These are phyloP conservation scores for Rhytidiadelphus loreus DNA, from an alignment of 225 moss, liverwort and hornwort species.

Conservation along the genomic window DNA sequence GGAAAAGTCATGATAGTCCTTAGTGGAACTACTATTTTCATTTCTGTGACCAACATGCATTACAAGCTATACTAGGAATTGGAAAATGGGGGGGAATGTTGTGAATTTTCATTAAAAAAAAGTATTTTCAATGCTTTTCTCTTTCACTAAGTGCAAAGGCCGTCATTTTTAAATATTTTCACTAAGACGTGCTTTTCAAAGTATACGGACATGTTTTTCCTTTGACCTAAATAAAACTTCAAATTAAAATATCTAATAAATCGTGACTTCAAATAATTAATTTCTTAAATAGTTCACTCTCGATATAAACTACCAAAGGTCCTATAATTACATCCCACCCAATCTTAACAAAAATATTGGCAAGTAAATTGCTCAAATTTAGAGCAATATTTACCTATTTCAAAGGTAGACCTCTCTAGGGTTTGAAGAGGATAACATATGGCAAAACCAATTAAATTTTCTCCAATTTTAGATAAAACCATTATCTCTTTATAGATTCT, in stretches of 20 bases:
- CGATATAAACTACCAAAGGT: neutral
- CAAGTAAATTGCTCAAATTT: neutral
- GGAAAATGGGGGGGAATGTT: neutral
- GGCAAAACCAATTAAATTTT: accelerated
- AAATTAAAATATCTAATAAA: neutral
- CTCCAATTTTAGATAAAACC: neutral
- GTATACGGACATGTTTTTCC: neutral
- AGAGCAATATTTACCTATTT: neutral
- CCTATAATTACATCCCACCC: neutral
- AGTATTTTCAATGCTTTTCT: neutral
- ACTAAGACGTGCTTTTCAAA: neutral
- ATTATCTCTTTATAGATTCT: neutral
- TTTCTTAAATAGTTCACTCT: accelerated
- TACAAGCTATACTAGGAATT: neutral
- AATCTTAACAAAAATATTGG: neutral
- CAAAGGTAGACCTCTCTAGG: neutral
- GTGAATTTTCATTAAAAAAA: accelerated
- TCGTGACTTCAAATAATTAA: neutral
- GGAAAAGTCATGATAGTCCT: neutral
- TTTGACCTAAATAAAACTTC: neutral
- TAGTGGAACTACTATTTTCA: neutral
- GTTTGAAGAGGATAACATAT: neutral
- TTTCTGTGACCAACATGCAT: neutral
- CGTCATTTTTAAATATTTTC: neutral
- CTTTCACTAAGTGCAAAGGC: neutral